Evolutionary conservation across 2,329 filamentous ascomycete species (phyloP), one percentile per base, ranked within the genome.

Genomic region (Amphichorda felina): DNA sequence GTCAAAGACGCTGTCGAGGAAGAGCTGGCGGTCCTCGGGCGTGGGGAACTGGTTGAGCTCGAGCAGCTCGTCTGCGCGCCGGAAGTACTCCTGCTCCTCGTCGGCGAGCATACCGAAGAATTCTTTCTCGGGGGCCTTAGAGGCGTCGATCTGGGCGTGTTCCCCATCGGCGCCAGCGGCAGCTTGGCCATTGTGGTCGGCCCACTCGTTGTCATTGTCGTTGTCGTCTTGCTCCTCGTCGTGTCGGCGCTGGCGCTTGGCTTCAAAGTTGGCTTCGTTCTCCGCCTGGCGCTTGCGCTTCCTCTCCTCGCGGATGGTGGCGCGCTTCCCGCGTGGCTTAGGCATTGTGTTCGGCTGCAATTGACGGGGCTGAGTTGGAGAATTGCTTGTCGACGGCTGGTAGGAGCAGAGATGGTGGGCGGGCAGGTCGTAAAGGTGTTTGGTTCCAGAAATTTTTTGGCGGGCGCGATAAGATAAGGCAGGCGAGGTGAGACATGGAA

Each of bases 51-150:
- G 77, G 60, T 96, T 91, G 45, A 85, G 60, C 56, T 94, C 88
- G 40, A 98, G 77, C 61, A 93, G 70, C 55, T 93, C 82, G 63
- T 93, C 88, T 36, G 88, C 87, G 33, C 78, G 77, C 45, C 84
- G 81, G 59, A 96, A 98, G 57, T 95, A 95, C 57, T 95, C 88
- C 53, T 94, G 86, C 64, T 98, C 91, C 45, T 93, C 76, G 37
- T 93, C 81, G 48, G 86, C 82, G 18, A 98, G 78, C 67, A 95
- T 79, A 43, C 91, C 91, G 49, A 93, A 96, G 64, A 94, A 98
- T 38, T 84, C 78, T 46, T 68, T 74, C 40, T 85, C 82, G 8
- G 58, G 13, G 27, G 13, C 27, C 24, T 26, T 8, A 16, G 13
- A 7, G 27, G 15, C 13, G 15, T n/a, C 27, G n/a, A 7, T n/a